These are phyloP conservation scores for Yamadazyma buinensis DNA, from an alignment of 1,139 yeast species.

Conservation along the genomic window DNA sequence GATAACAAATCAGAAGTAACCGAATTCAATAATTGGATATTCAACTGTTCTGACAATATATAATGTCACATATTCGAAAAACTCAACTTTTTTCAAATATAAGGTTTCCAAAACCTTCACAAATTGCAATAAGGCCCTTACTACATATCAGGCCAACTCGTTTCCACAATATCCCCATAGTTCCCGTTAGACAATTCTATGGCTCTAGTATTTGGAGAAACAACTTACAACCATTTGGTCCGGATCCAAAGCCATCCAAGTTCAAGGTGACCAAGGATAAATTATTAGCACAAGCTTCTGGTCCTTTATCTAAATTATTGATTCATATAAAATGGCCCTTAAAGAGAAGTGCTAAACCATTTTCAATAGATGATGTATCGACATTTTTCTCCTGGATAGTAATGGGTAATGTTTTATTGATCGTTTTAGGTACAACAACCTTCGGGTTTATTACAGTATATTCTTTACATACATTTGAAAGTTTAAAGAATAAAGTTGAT, in stretches of 20 bases:
- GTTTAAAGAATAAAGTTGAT: conserved; percentile 20
- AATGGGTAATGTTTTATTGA: conserved; percentile 55
- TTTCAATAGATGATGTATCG: conserved; percentile 48
- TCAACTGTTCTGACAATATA: not conserved
- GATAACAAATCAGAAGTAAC: too few relatives aligned
- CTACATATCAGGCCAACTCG: too few relatives aligned
- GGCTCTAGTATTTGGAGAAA: not conserved
- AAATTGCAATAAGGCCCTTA: too few relatives aligned
- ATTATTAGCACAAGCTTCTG: conserved; percentile 42
- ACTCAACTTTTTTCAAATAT: conserved; percentile 1
- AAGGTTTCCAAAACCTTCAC: too few relatives aligned
- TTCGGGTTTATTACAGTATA: conserved; percentile 53
- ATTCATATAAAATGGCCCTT: conserved; percentile 59
- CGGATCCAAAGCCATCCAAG: conserved; percentile 1
- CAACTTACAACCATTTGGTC: conserved; percentile 1
- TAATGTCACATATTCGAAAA: not conserved
- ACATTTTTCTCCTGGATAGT: conserved; percentile 58
- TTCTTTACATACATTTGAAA: conserved; percentile 40
- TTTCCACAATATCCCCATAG: too few relatives aligned
- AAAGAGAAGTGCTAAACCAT: conserved; percentile 47
- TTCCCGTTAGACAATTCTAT: too few relatives aligned
- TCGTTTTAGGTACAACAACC: conserved; percentile 63
- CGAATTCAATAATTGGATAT: too few relatives aligned
- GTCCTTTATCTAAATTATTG: conserved; percentile 40
- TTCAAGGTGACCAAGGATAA: conserved; percentile 28